phyloP scores from a whole-genome alignment of 2,329 filamentous ascomycete genomes.

The Magnaporthiopsis poae region DNA sequence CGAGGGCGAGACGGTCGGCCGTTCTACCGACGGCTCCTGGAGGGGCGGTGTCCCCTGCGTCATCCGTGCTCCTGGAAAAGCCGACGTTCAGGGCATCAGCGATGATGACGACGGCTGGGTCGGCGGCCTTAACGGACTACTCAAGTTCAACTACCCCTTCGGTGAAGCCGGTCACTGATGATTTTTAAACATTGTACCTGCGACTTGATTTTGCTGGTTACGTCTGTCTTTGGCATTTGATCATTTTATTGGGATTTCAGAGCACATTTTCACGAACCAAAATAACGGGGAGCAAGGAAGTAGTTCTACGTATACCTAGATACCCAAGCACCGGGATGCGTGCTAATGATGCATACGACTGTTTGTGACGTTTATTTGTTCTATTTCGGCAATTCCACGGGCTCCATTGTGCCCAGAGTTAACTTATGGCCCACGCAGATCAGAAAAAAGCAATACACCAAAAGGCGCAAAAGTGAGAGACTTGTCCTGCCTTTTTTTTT shows the following conservation, averaged over 20 bases:
- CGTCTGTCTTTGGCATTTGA: neutral
- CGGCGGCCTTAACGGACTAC: slow-evolving; percentile 77
- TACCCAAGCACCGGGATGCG: neutral
- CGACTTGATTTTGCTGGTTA: slow-evolving; percentile 1
- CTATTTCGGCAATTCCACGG: too few relatives aligned
- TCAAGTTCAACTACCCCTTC: slow-evolving; percentile 98
- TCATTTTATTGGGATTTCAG: neutral
- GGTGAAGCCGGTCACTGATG: slow-evolving; percentile 45
- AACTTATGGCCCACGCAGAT: too few relatives aligned
- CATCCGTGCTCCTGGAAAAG: slow-evolving; percentile 52
- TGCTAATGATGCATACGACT: neutral
- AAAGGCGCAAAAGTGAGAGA: too few relatives aligned
- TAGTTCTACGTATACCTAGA: neutral
- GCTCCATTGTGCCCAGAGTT: too few relatives aligned
- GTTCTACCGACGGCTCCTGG: slow-evolving; percentile 35
- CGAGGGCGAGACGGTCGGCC: slow-evolving; percentile 70
- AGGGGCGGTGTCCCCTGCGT: slow-evolving; percentile 83
- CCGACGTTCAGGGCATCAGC: slow-evolving; percentile 27
- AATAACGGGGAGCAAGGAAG: neutral
- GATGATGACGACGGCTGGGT: slow-evolving; percentile 90
- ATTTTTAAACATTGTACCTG: neutral
- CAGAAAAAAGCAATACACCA: too few relatives aligned
- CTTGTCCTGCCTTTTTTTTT: too few relatives aligned
- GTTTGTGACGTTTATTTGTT: too few relatives aligned
- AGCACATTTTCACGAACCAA: neutral